Evolutionary conservation across 305 asterid species (phyloP), one percentile per base, ranked within the genome.

Genomic region (Fraxinus dipetala): DNA sequence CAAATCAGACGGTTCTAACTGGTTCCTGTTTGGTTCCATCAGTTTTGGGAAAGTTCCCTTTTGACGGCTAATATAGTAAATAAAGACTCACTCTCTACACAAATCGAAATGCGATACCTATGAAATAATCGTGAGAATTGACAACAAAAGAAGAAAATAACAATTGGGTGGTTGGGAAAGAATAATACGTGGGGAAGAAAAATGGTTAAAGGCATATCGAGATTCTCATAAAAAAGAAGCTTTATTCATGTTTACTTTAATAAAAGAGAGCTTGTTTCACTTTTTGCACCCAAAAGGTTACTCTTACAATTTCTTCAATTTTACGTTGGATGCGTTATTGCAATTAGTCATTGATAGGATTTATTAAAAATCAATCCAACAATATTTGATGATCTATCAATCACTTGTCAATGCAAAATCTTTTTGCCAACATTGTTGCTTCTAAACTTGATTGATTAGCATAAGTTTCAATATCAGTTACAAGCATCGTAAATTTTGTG

Each of bases 391-490:
- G 11, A 36, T 1, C 43, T 36, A 36, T 36, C 5, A 38, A 38
- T 63, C 32, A 9, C 32, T 24, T 1, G 14, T 63, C 0, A 63
- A 0, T 20, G 72, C 72, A 63, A 20, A 22, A 7, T 63, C 9
- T 24, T 54, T 20, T 24, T 20, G 32, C 72, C 32, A 63, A 22
- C 72, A 8, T 8, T 61, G 72, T 70, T 84, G 82, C 81, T 78
- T 63, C 48, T 4, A 45, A 4, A 72, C 61, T 16, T 76, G 56
- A 65, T 51, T 83, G 24, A 43, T 79, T 79, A 13, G 76, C 56
- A 13, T 4, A 4, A 45, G 16, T 45, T 13, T 45, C 6, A 45
- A 16, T 48, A 14, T 4, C 6, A 0, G 1, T 48, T 4, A 3
- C 6, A 14, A 3, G 5, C n/a, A 3, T 45, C 59, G n/a, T 45